Conservation (phyloP, 331 rosid genomes). For the Quercus phellos region DNA sequence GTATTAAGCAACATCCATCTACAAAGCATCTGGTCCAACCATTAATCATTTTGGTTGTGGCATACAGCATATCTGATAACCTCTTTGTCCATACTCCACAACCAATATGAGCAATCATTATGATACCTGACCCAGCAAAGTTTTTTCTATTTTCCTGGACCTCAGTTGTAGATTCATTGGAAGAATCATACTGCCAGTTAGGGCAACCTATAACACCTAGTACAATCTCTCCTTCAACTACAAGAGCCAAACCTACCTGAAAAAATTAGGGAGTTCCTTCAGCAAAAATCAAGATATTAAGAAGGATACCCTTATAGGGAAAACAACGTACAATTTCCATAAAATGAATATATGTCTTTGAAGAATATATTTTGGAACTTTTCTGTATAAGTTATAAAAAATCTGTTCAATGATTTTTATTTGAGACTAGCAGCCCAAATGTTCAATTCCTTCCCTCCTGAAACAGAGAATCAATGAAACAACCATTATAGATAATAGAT, state of each 20-base stretch:
- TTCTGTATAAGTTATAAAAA: too few relatives aligned
- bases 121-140: slow-evolving; percentile 44
- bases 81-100: slow-evolving; percentile 75
- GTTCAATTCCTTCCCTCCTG: too few relatives aligned
- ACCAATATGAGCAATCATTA: slow-evolving; percentile 79
- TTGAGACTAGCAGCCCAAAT: too few relatives aligned
- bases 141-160: slow-evolving; percentile 22
- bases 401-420: too few relatives aligned
- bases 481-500: too few relatives aligned
- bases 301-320: neutral
- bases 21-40: slow-evolving; percentile 69
- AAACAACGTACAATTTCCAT: neutral
- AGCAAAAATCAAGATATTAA: slow-evolving; percentile 1
- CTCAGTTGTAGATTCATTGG: slow-evolving; percentile 27
- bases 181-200: slow-evolving; percentile 56
- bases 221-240: slow-evolving; percentile 74
- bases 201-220: slow-evolving; percentile 93
- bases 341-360: too few relatives aligned
- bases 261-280: slow-evolving; percentile 2
- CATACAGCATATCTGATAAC: slow-evolving; percentile 24
- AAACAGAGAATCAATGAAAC: too few relatives aligned
- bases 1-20: slow-evolving; percentile 41
- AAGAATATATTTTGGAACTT: neutral
- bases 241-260: slow-evolving; percentile 90
- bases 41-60: slow-evolving; percentile 26